These are phyloP conservation scores for Phyllosticta citribraziliensis DNA, from an alignment of 2,329 filamentous ascomycete genomes.

Conservation along the genomic window DNA sequence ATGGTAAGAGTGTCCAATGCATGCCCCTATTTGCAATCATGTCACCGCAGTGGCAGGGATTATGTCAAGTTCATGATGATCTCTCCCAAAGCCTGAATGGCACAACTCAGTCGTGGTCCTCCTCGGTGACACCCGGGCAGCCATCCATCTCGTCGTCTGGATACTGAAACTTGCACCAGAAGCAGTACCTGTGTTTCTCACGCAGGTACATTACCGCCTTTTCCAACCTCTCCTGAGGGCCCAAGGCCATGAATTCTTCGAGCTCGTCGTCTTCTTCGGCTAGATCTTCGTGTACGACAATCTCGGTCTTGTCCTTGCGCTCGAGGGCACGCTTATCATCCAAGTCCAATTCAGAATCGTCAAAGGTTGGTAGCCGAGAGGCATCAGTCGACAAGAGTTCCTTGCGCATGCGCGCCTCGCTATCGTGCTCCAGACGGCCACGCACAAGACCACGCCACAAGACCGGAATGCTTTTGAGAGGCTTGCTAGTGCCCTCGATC, in stretches of 20 bases:
- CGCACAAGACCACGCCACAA: slow-evolving; percentile 70
- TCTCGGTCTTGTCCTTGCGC: slow-evolving; percentile 43
- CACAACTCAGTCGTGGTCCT: slow-evolving; percentile 56
- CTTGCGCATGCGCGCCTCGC: slow-evolving; percentile 54
- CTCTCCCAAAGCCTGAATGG: not conserved
- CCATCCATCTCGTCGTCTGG: slow-evolving; percentile 66
- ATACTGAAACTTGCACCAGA: slow-evolving; percentile 90
- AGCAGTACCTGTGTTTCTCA: slow-evolving; percentile 70
- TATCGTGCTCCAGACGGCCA: slow-evolving; percentile 58
- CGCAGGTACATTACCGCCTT: slow-evolving; percentile 62
- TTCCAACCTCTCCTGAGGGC: slow-evolving; percentile 55
- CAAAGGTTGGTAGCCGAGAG: slow-evolving; percentile 53
- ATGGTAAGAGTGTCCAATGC: too few relatives aligned
- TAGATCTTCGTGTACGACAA: slow-evolving; percentile 53
- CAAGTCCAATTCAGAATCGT: slow-evolving; percentile 58
- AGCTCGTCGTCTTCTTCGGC: slow-evolving; percentile 75
- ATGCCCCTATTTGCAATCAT: not conserved
- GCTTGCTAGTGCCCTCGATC: slow-evolving; percentile 31
- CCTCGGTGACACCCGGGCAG: slow-evolving; percentile 79
- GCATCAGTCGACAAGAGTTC: slow-evolving; percentile 56
- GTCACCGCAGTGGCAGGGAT: not conserved
- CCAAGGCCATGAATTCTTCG: slow-evolving; percentile 65
- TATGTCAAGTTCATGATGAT: not conserved
- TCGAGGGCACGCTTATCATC: slow-evolving; percentile 64
- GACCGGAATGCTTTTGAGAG: slow-evolving; percentile 60